Base-by-base conservation (phyloP, 1,139 yeast species). In the Kluyveromyces sp. region DNA sequence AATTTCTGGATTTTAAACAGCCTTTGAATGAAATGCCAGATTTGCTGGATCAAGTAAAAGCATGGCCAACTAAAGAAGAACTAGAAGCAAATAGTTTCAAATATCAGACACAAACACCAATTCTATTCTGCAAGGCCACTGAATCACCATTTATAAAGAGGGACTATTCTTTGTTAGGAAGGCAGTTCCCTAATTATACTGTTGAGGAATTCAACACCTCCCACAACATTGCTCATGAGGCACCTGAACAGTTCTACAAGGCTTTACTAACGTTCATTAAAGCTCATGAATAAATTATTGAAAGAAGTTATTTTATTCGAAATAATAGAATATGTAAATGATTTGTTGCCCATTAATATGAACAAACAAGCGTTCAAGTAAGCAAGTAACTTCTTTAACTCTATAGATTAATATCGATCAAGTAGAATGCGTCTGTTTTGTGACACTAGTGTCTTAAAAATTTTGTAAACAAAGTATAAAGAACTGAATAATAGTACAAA, bases 1-100 rank as follows among this genome's bases (percentile, higher is more conserved):
- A 52, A 2, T 55, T 53, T 42, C 49, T 62, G 5, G 52, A 57
- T 30, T 57, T 50, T 44, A 50, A 49, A 27, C 45, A 56, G 25
- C 65, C 65, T 2, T 37, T 61, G 15, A 39, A 50, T 6, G 53
- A 52, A 29, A 55, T 62, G 51, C 62, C 64, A 15, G 48, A 53
- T 43, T 36, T 59, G 3, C 29, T 60, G 5, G 51, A 54, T 6
- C 52, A 48, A 25, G 43, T 59, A 7, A 55, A 52, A 44, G 47
- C 41, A 4, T 60, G 65, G 64, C 65, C 64, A 8, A 27, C 37
- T 27, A 35, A 30, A 34, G 43, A 41, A 34, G 38, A 15, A 5
- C n/a, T 41, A 7, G 38, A 34, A n/a, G 28, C 31, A 4, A n/a
- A 26, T 21, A 26, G 36, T 4, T 34, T 29, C n/a, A 39, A 30